Conservation (phyloP, 2,329 filamentous ascomycete genomes). For the Xylaria sp. region DNA sequence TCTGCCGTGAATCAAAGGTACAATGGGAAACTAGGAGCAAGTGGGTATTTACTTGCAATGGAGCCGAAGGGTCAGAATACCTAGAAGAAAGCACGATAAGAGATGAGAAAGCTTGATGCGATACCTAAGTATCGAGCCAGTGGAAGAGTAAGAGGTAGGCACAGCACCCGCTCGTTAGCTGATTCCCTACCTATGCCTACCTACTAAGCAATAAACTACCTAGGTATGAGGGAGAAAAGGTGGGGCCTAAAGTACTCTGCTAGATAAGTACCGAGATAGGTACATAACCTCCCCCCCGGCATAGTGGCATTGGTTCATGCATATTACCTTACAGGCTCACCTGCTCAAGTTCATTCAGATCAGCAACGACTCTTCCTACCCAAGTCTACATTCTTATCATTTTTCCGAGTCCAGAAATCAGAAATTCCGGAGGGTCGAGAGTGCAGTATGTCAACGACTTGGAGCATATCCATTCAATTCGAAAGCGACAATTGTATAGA, state of each 20-base stretch:
- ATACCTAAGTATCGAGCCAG: no score
- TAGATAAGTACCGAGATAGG: no score
- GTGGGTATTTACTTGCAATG: background rate
- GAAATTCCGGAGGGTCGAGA: background rate
- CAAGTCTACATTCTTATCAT: no score
- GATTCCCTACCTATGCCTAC: background rate
- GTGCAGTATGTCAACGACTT: background rate
- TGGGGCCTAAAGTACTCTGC: no score
- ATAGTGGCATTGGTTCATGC: no score
- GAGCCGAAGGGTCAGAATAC: background rate
- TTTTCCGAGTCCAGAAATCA: background rate
- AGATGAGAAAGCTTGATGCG: background rate
- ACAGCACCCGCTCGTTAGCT: no score
- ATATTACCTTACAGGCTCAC: no score
- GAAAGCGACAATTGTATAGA: background rate
- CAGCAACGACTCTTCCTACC: no score
- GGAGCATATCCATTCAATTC: background rate
- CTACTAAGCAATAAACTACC: background rate
- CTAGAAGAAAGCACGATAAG: background rate
- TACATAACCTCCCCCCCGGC: no score
- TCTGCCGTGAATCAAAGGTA: background rate
- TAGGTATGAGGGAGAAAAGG: no score
- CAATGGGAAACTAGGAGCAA: conserved; percentile 5
- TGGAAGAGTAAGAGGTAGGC: background rate
- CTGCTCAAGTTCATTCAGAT: no score